phyloP scores from a whole-genome alignment of 805 yeast species.

The Teunomyces barrocoloradensis region DNA sequence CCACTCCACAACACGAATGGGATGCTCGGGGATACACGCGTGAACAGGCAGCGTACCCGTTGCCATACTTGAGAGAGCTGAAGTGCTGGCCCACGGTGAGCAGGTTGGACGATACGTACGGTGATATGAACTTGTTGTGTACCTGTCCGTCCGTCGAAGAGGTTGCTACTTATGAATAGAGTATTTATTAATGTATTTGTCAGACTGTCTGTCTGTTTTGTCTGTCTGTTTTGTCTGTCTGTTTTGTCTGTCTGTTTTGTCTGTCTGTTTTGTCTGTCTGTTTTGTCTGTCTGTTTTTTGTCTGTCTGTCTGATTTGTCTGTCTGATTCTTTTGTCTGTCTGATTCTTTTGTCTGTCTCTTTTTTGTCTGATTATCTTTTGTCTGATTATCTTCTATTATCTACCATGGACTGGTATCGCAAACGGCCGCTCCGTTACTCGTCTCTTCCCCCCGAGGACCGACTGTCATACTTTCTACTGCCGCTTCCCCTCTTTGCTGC shows the following conservation, averaged over 20 bases:
- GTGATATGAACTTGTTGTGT: conserved; percentile 89
- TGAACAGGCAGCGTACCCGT: conserved; percentile 91
- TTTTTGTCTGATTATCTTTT: neutral
- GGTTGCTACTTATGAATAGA: conserved; percentile 36
- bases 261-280: neutral
- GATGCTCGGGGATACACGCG: conserved; percentile 81
- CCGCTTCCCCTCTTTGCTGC: conserved; percentile 33
- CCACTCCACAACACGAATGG: conserved; percentile 68
- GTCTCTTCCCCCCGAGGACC: conserved; percentile 8
- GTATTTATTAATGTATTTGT: neutral
- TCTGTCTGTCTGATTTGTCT: neutral
- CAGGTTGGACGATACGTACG: conserved; percentile 90
- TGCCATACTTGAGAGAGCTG: conserved; percentile 64
- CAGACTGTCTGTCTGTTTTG: neutral
- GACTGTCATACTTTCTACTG: conserved; percentile 24
- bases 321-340: neutral
- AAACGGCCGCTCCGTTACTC: neutral
- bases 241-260: neutral
- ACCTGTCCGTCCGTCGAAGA: conserved; percentile 89
- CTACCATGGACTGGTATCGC: neutral
- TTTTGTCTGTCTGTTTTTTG: too few relatives aligned
- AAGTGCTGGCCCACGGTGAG: conserved; percentile 97
- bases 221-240: neutral
- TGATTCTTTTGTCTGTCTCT: neutral
- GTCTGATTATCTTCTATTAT: neutral